A percentile compares a stretch with the other conserved stretches of the same genome.
Conservation (phyloP, 768 basidiomycete species). For the Hydnum rufescens region DNA sequence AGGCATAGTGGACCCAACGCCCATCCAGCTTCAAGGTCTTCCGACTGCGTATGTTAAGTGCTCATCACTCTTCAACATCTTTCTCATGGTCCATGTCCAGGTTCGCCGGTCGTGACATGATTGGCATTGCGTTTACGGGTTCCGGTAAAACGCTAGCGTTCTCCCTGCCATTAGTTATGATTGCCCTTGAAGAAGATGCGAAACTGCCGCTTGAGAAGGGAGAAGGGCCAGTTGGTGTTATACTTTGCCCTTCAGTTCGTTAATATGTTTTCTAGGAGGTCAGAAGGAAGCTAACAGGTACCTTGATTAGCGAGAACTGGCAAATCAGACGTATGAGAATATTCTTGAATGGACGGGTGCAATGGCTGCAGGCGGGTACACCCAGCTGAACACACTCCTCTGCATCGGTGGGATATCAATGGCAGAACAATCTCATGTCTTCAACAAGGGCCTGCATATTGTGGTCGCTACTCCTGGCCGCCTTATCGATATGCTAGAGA, state of each 20-base stretch:
- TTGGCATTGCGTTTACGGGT: slow-evolving; percentile 97
- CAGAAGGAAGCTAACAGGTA: no score
- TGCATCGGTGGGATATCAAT: slow-evolving; percentile 98
- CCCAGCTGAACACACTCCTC: slow-evolving; percentile 67
- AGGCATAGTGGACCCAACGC: slow-evolving; percentile 72
- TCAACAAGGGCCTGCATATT: slow-evolving; percentile 83
- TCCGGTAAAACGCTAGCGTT: slow-evolving; percentile 99
- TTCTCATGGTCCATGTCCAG: slow-evolving; percentile 21
- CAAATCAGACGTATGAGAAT: slow-evolving; percentile 93
- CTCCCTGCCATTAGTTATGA: slow-evolving; percentile 94
- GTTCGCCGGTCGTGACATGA: slow-evolving; percentile 90
- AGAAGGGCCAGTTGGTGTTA: slow-evolving; percentile 91
- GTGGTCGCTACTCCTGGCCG: slow-evolving; percentile 95
- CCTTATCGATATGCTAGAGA: slow-evolving; percentile 95
- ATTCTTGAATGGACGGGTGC: slow-evolving; percentile 69
- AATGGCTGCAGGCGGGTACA: slow-evolving; percentile 68
- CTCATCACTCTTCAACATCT: not conserved
- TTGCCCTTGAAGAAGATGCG: slow-evolving; percentile 80
- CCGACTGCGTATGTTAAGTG: slow-evolving; percentile 60
- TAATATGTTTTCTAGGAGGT: not conserved
- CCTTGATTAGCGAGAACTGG: slow-evolving; percentile 49
- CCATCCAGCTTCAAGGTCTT: slow-evolving; percentile 93
- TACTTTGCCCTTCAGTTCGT: slow-evolving; percentile 72
- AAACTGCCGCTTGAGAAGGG: slow-evolving; percentile 79
- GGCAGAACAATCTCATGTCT: slow-evolving; percentile 85